Evolutionary conservation across 768 basidiomycete species (phyloP), one percentile per base, ranked within the genome.

Genomic region (Chiua virens): DNA sequence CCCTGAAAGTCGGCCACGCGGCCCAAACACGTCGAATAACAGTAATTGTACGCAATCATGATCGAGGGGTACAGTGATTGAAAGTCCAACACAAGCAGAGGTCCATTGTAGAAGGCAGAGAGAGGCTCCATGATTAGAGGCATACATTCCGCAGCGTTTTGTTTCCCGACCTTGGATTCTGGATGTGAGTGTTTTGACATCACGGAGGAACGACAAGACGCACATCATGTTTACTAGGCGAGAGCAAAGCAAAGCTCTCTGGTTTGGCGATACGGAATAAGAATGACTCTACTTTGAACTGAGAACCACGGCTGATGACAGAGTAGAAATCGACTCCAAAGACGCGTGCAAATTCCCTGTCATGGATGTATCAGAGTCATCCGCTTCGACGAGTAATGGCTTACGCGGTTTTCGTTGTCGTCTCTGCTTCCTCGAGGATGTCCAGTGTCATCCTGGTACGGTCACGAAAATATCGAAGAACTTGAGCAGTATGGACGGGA

Each of bases 11-110:
- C 77, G n/a, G 77, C 75, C 35, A 92, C 76, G 13, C 95, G 83
- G 10, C 97, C 97, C 27, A 99, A 77, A 67, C 95, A 98, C 3
- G 97, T 99, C 23, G 95, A 98, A 66, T 93, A 95, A 63, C 91
- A 93, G 67, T 93, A 93, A 67, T 98, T 98, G 72, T 99, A 95
- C 7, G 94, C 96, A 59, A 98, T 96, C 96, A 98, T 98, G 53
- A 98, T 76, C 0, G 94, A 97, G 0, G 97, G 97, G 66, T 99
- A 99, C 22, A 99, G 78, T 3, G 89, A 93, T 61, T 97, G 92
- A 66, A 98, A 99, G 67, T 99, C 97, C 49, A 99, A 76, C 1
- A 99, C 95, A 32, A 98, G 73, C 13, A 99, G 76, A 5, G 97
- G 97, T 58, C 89, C 89, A 37, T 84, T 89, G 69, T 98, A 99